Base-by-base conservation (phyloP, 106 monocot genomes). In the Dendrobium officinale region DNA sequence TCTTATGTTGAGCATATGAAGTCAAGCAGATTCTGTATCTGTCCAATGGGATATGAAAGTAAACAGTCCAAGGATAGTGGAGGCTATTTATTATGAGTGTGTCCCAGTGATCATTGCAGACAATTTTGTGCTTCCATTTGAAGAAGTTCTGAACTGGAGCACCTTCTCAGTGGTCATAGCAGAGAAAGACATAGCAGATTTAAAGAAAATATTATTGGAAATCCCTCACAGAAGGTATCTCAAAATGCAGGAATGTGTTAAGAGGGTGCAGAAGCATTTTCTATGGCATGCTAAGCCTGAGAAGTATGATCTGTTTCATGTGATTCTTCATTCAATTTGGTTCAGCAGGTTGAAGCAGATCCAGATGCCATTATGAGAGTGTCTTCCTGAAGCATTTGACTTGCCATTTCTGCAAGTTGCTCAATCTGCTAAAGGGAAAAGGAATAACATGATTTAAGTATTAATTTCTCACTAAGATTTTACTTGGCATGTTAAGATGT, bases 241-340 rank as follows among this genome's bases (percentile, higher is more conserved):
- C 16, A 78, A 55, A 16, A 81, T 99, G 92, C 95, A 93, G 18
- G 79, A 48, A 42, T 86, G 86, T 64, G 89, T 95, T 11, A 81
- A 80, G 75, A 91, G 79, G 79, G 58, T 95, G 67, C 98, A 99
- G 91, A 92, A 78, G 72, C 98, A 99, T 77, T 99, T 99, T 74
- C 33, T 95, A 18, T 99, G 95, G 98, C 89, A 99, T 83, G n/a
- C 81, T 6, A 90, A 67, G 78, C 98, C 98, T 26, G 51, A 88
- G 40, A 92, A 87, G 70, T 93, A 95, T 80, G 98, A 99, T 83
- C 27, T 99, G 5, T 99, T 95, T 78, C 88, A 99, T 78, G 88
- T 98, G 92, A 91, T 98, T 78, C 83, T 98, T 78, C 97, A 98
- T 80, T 94, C 97, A 4, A 86, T 94, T 66, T 98, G 97, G 97